A percentile compares a stretch with the other conserved stretches of the same genome.
Conservation (phyloP, 148 eudicot genomes). For the Suaeda aralocaspica region DNA sequence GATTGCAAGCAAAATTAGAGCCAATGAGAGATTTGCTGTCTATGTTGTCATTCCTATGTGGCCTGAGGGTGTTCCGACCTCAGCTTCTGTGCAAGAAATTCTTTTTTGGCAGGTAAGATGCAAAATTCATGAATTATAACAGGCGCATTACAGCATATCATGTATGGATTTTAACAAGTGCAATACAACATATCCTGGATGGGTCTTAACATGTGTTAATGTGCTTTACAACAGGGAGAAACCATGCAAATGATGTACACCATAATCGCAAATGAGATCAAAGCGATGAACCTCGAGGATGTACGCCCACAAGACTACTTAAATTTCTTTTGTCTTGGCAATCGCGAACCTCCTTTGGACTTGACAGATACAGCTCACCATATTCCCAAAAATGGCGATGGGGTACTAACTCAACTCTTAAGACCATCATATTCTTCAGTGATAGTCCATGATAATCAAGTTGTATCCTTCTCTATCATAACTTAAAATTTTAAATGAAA, state of each 20-base stretch:
- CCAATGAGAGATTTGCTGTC: conserved; percentile 54
- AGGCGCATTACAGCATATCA: neutral
- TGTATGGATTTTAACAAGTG: neutral
- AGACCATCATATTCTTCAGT: neutral
- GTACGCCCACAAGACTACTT: conserved; percentile 72
- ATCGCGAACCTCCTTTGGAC: conserved; percentile 54
- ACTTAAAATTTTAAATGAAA: neutral
- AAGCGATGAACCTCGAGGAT: conserved; percentile 41
- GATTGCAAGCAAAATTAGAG: conserved; percentile 59
- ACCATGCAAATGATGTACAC: conserved; percentile 62
- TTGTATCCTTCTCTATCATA: neutral
- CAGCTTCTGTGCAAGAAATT: conserved; percentile 58
- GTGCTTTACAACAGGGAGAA: conserved; percentile 38
- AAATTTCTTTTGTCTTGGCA: conserved; percentile 90
- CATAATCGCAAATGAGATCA: conserved; percentile 60
- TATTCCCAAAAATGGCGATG: conserved; percentile 28
- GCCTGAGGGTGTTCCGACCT: conserved; percentile 60
- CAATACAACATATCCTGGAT: conserved; percentile 10
- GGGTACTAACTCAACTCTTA: conserved; percentile 31
- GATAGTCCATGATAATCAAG: neutral
- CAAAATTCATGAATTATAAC: no score
- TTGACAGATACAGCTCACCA: conserved; percentile 18
- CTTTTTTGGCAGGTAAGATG: conserved; percentile 77
- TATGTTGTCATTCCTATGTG: conserved; percentile 69
- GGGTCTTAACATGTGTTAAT: no score